Percentiles rank a stretch among this genome's conserved stretches.
Evolutionary conservation across 805 yeast species (phyloP).

Genomic region (Saccharomyces eubayanus): DNA sequence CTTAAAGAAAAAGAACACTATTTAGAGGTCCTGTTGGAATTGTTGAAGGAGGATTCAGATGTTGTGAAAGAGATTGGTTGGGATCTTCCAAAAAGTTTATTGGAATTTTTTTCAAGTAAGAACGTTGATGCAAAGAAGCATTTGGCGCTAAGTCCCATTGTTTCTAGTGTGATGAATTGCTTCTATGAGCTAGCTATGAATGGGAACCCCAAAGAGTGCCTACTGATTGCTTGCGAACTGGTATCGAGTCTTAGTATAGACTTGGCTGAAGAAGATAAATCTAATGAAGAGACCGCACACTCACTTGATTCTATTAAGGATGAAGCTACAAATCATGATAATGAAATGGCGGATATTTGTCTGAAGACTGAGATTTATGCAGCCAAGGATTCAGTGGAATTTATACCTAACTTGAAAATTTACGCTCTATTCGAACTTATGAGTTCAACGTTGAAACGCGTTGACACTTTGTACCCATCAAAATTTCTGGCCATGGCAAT

Average conservation of each 20-base stretch:
- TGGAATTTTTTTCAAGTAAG: constrained; percentile 40
- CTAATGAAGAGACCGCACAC: constrained; percentile 7
- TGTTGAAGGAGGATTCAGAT: constrained; percentile 40
- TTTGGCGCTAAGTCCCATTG: constrained; percentile 23
- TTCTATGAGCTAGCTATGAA: constrained; percentile 54
- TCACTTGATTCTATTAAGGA: not conserved
- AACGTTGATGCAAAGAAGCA: constrained; percentile 29
- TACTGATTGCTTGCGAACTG: constrained; percentile 63
- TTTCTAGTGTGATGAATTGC: constrained; percentile 33
- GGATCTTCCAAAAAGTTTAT: constrained; percentile 70
- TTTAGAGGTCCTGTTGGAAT: constrained; percentile 36
- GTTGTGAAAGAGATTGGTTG: constrained; percentile 70
- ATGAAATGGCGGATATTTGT: constrained; percentile 6
- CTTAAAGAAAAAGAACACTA: constrained; percentile 41
- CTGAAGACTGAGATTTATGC: not conserved
- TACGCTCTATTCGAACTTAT: constrained; percentile 61
- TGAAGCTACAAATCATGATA: constrained; percentile 4
- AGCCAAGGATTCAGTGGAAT: constrained; percentile 12
- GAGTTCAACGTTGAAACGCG: constrained; percentile 46
- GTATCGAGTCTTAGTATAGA: constrained; percentile 26
- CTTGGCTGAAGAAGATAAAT: not conserved
- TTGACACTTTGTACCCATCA: constrained; percentile 68
- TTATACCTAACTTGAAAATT: constrained; percentile 45
- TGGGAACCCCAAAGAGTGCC: constrained; percentile 79
- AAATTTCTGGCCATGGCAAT: constrained; percentile 65